Percentiles rank a stretch among this genome's conserved stretches.
These are phyloP conservation scores for Russula griseocarnosa DNA, from an alignment of 768 basidiomycete species.

Conservation along the genomic window DNA sequence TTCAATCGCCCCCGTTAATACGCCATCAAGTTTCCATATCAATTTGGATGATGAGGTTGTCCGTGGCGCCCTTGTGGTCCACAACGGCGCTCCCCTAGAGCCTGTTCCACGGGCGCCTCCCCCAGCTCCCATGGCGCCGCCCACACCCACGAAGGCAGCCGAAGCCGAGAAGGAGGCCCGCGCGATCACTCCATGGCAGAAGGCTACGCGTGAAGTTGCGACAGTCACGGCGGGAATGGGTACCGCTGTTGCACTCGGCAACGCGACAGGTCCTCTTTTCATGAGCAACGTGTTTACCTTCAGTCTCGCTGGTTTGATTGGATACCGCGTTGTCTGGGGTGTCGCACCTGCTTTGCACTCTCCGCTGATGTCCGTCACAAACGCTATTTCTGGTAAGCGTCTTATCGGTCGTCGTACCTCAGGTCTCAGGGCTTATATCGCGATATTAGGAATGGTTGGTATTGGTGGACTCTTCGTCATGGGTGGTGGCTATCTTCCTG, in stretches of 20 bases:
- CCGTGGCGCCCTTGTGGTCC: slow-evolving; percentile 72
- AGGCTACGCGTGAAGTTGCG: slow-evolving; percentile 69
- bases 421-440: neutral
- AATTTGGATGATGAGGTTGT: slow-evolving; percentile 82
- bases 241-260: slow-evolving; percentile 65
- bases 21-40: slow-evolving; percentile 56
- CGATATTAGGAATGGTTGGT: slow-evolving; percentile 60
- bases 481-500: slow-evolving; percentile 83
- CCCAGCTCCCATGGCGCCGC: slow-evolving; percentile 51
- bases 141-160: slow-evolving; percentile 45
- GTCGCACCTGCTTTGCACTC: slow-evolving; percentile 86
- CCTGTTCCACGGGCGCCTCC: slow-evolving; percentile 67
- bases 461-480: slow-evolving; percentile 85
- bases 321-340: slow-evolving; percentile 87
- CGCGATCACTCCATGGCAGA: slow-evolving; percentile 84
- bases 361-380: slow-evolving; percentile 87
- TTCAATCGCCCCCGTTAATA: slow-evolving; percentile 52
- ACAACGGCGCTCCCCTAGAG: slow-evolving; percentile 60
- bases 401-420: neutral
- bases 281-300: slow-evolving; percentile 90
- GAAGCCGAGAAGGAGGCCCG: slow-evolving; percentile 41
- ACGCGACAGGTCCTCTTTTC: slow-evolving; percentile 73
- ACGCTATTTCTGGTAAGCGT: slow-evolving; percentile 73
- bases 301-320: slow-evolving; percentile 79
- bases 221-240: slow-evolving; percentile 75